Evolutionary conservation across 78 protist species (phyloP).

Genomic region (Planoprotostelium fungivorum): DNA sequence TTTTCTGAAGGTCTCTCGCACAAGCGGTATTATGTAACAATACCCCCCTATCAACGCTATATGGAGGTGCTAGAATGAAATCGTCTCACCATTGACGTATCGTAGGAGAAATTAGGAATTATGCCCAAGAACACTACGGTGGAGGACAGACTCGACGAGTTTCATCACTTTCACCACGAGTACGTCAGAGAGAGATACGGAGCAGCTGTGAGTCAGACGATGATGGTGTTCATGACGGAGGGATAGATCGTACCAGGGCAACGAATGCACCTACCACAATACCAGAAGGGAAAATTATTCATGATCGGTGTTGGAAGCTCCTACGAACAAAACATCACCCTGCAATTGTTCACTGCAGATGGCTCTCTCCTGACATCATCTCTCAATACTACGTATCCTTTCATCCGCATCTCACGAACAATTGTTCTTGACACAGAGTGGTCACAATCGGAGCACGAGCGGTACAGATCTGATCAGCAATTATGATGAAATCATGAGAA

Average conservation of each 20-base stretch:
- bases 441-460: background rate
- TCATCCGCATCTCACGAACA: too few species aligned
- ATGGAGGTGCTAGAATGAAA: too few species aligned
- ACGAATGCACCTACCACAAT: background rate
- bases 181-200: background rate
- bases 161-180: background rate
- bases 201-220: background rate
- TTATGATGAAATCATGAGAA: background rate
- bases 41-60: background rate
- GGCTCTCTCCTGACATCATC: too few species aligned
- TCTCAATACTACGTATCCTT: too few species aligned
- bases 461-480: background rate
- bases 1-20: background rate
- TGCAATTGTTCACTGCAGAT: background rate
- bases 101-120: background rate
- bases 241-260: background rate
- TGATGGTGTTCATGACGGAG: background rate
- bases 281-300: background rate
- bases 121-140: background rate
- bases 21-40: background rate
- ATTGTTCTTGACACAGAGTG: background rate
- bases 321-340: background rate
- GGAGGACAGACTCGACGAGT: background rate
- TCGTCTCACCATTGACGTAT: too few species aligned
- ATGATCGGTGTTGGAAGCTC: background rate